phyloP scores from a whole-genome alignment of 2,329 filamentous ascomycete genomes.

The Sclerotinia subarctica region DNA sequence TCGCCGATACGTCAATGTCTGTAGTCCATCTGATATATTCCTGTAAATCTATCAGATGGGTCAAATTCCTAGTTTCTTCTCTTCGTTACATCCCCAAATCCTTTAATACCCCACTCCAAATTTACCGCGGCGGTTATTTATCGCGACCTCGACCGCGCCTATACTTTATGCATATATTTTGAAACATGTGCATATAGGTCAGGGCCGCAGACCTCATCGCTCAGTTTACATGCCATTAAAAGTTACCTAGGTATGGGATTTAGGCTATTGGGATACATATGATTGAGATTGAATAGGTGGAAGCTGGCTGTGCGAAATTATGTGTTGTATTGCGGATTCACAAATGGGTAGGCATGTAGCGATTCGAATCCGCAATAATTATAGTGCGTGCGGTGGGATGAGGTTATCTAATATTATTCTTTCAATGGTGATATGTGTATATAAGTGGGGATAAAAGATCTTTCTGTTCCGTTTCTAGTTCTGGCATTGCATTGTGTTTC shows the following conservation, averaged over 20 bases:
- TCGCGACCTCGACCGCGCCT: neutral
- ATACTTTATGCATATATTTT: neutral
- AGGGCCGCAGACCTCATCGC: neutral
- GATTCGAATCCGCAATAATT: no score
- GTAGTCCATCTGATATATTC: no score
- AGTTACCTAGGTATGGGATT: no score
- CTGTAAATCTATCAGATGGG: neutral
- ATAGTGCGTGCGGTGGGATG: neutral
- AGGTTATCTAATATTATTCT: neutral
- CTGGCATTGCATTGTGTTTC: neutral
- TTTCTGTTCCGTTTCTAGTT: no score
- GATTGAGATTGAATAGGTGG: no score
- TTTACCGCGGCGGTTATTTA: neutral
- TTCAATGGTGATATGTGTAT: no score
- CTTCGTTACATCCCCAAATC: fast-evolving
- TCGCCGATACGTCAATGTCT: no score
- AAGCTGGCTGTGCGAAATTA: no score
- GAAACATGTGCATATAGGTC: neutral
- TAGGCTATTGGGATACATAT: no score
- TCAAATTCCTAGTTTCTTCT: neutral
- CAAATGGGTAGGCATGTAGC: no score
- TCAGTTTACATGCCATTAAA: neutral
- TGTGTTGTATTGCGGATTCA: no score
- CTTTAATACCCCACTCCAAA: neutral
- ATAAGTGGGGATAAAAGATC: no score